Base-by-base conservation (phyloP, 768 basidiomycete species). In the Trametes cingulata region DNA sequence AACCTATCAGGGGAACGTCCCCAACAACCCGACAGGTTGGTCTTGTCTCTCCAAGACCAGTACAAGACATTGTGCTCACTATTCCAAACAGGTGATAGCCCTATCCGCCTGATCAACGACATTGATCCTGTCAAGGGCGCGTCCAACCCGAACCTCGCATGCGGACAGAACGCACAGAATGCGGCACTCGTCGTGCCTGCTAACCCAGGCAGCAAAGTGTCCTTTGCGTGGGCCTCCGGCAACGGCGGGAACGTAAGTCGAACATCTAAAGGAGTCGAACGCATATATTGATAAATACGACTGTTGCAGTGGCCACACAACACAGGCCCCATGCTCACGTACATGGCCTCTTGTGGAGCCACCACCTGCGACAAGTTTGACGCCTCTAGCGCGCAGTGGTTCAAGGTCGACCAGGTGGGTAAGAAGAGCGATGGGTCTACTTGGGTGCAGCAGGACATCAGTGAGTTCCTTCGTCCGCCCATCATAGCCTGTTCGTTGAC, bases 261-360 rank as follows among this genome's bases (percentile, higher is more conserved):
- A n/a, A 39, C 3, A 12, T 8, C 24, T 22, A 1, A 17, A 29
- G 6, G n/a, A 17, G 50, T 82, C 73, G 2, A n/a, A 56, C 10
- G 17, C 52, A 36, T 7, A 22, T 2, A 20, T 27, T 19, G 10
- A 19, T 19, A n/a, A 51, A 14, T 24, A 14, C 2, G 19, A 3
- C 17, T 5, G 7, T n/a, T 14, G n/a, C 54, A 79, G 74, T 82
- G 80, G 83, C 77, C 77, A 2, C 82, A 89, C 65, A 74, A 87
- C 58, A 84, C 75, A 22, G 90, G 90, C 4, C 90, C 90, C 7
- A 75, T 90, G 73, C 73, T 91, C 73, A 90, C 86, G 29, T 92
- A 92, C 68, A 80, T 92, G 81, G 80, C 88, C 1, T 73, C 76
- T 20, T 92, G 90, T 66, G 82, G 52, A 14, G 72, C 74, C 46